phyloP scores from a whole-genome alignment of 176 grass and related monocot species.

The Oryza nivara region DNA sequence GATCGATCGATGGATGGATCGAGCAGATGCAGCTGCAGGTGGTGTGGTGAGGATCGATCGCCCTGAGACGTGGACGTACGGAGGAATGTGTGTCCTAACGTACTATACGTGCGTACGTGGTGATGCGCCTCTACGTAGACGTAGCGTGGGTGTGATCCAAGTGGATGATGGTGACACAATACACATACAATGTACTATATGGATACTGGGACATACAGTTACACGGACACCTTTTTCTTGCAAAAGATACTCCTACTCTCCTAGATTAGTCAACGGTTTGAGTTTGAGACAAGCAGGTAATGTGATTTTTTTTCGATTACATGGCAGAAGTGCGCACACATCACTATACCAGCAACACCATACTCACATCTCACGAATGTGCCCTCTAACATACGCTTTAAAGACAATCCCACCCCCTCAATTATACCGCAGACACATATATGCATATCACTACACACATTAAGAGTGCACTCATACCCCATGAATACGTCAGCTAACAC shows the following conservation, averaged over 20 bases:
- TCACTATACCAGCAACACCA: too few species aligned
- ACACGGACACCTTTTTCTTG: background rate
- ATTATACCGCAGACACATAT: too few species aligned
- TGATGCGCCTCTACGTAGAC: constrained; percentile 11
- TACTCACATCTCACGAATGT: too few species aligned
- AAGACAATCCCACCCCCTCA: too few species aligned
- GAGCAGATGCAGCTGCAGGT: constrained; percentile 21
- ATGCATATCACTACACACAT: too few species aligned
- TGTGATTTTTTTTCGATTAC: too few species aligned
- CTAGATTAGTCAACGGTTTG: background rate
- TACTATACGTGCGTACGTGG: constrained; percentile 18
- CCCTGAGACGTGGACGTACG: constrained; percentile 23
- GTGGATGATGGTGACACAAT: constrained; percentile 7
- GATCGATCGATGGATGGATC: background rate
- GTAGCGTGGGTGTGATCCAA: constrained; percentile 33
- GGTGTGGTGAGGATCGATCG: constrained; percentile 19
- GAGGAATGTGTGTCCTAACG: constrained; percentile 11
- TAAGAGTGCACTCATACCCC: too few species aligned
- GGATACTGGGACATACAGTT: background rate
- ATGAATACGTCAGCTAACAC: too few species aligned
- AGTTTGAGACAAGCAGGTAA: too few species aligned
- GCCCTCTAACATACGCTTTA: too few species aligned
- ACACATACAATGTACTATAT: background rate
- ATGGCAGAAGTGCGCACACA: too few species aligned
- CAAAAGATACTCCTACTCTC: background rate